Percentiles rank a stretch among this genome's conserved stretches.
Conservation (phyloP, 2,329 filamentous ascomycete genomes). For the Metarhizium humberi region DNA sequence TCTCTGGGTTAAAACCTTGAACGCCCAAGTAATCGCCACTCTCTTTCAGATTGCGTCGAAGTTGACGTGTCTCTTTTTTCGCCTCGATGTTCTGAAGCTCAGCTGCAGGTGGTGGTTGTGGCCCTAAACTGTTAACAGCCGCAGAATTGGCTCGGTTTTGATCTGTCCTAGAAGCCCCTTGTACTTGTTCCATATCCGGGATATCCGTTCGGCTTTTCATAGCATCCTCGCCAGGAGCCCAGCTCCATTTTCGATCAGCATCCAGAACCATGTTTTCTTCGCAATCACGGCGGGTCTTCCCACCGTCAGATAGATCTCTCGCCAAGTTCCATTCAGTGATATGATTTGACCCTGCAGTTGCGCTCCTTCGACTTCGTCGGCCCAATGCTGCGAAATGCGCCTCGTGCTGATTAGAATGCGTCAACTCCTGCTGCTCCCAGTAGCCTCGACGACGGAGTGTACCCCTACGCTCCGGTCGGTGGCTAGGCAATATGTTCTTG, state of each 20-base stretch:
- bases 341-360: conserved; percentile 18
- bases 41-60: conserved; percentile 37
- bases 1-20: conserved; percentile 48
- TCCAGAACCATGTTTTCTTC: background rate
- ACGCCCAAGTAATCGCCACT: conserved; percentile 51
- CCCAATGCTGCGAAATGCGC: conserved; percentile 8
- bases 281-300: background rate
- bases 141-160: background rate
- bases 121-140: background rate
- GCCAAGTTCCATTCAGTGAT: conserved; percentile 28
- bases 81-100: conserved; percentile 12
- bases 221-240: conserved; percentile 5
- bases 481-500: conserved; percentile 36
- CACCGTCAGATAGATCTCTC: conserved; percentile 13
- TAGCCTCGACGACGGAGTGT: conserved; percentile 28
- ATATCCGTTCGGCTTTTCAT: conserved; percentile 6
- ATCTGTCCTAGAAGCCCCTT: background rate
- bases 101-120: background rate
- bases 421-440: conserved; percentile 15
- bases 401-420: background rate
- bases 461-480: conserved; percentile 40
- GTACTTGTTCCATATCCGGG: background rate
- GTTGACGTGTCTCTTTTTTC: conserved; percentile 21
- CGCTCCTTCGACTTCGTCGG: conserved; percentile 10
- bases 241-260: conserved; percentile 11